These are phyloP conservation scores for Darksidea phi DNA, from an alignment of 495 filamentous ascomycete species.

Conservation along the genomic window DNA sequence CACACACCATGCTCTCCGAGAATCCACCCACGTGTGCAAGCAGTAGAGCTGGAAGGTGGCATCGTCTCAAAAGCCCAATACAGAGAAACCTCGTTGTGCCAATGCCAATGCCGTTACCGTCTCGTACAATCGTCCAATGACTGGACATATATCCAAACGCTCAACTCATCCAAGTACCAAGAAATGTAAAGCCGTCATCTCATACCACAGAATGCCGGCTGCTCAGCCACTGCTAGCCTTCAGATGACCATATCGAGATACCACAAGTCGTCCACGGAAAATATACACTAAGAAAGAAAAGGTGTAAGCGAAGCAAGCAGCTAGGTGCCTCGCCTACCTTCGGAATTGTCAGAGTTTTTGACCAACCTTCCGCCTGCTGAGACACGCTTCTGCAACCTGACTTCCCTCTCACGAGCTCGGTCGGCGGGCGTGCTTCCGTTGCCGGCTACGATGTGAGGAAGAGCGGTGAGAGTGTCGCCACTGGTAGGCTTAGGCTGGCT, in stretches of 20 bases:
- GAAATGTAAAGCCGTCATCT: conserved; percentile 1
- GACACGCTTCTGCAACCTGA: conserved; percentile 36
- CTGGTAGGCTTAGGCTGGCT: conserved; percentile 6
- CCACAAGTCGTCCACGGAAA: conserved; percentile 21
- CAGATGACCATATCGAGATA: conserved; percentile 12
- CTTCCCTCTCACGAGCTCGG: conserved; percentile 37
- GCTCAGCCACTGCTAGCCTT: conserved; percentile 13
- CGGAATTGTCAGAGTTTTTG: conserved; percentile 24
- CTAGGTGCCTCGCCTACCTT: conserved; percentile 23
- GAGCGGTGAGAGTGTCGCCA: conserved; percentile 36
- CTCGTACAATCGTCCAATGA: background rate
- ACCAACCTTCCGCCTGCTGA: conserved; percentile 37
- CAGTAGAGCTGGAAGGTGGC: too few relatives aligned
- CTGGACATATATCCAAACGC: conserved; percentile 28
- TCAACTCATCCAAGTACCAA: conserved; percentile 6
- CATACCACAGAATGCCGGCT: conserved; percentile 12
- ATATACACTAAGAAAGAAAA: conserved; percentile 27
- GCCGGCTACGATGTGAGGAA: conserved; percentile 38
- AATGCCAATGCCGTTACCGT: too few relatives aligned
- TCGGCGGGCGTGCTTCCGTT: conserved; percentile 37
- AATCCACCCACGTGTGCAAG: too few relatives aligned
- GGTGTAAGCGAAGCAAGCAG: conserved; percentile 12
- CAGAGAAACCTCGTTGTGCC: too few relatives aligned
- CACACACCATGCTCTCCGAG: background rate
- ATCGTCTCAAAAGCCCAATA: too few relatives aligned